These are phyloP conservation scores for Starmerella vaccinii DNA, from an alignment of 805 yeast genomes.

Conservation along the genomic window DNA sequence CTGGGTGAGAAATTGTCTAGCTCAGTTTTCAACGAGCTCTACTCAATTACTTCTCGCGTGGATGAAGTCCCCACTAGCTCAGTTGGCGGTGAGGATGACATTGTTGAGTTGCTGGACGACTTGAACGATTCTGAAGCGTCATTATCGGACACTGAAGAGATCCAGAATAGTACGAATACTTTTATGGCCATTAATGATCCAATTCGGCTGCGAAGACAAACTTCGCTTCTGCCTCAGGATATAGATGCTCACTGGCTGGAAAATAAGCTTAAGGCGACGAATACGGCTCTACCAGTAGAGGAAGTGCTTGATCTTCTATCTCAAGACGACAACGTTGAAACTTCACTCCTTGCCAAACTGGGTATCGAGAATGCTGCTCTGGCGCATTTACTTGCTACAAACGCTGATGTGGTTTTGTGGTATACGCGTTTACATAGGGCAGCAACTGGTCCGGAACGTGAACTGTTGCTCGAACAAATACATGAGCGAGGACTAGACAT, in stretches of 20 bases:
- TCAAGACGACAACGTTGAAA: slow-evolving; percentile 32
- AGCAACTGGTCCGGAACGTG: slow-evolving; percentile 32
- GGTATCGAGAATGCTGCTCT: slow-evolving; percentile 43
- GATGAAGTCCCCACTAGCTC: slow-evolving; percentile 25
- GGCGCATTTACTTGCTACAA: slow-evolving; percentile 40
- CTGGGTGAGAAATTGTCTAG: slow-evolving; percentile 35
- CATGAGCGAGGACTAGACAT: slow-evolving; percentile 14
- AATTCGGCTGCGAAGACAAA: slow-evolving; percentile 7
- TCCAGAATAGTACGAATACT: slow-evolving; percentile 1
- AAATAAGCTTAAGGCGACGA: slow-evolving; percentile 31
- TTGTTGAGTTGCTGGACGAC: slow-evolving; percentile 27
- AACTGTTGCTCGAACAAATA: slow-evolving; percentile 29
- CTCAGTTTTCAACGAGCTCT: background rate
- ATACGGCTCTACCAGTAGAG: background rate
- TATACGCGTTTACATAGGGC: slow-evolving; percentile 40
- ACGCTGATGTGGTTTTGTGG: slow-evolving; percentile 46
- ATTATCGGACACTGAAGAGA: background rate
- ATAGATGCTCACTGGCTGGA: slow-evolving; percentile 45
- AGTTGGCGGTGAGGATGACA: slow-evolving; percentile 25
- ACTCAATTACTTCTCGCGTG: slow-evolving; percentile 24
- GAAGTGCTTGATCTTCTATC: slow-evolving; percentile 36
- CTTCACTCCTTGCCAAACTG: slow-evolving; percentile 43
- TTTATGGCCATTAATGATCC: slow-evolving; percentile 17
- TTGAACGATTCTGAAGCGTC: slow-evolving; percentile 23
- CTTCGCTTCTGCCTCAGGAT: slow-evolving; percentile 32